A percentile compares a stretch with the other conserved stretches of the same genome.
Conservation (phyloP, 1,139 yeast genomes). For the Tardiomyces blankii region DNA sequence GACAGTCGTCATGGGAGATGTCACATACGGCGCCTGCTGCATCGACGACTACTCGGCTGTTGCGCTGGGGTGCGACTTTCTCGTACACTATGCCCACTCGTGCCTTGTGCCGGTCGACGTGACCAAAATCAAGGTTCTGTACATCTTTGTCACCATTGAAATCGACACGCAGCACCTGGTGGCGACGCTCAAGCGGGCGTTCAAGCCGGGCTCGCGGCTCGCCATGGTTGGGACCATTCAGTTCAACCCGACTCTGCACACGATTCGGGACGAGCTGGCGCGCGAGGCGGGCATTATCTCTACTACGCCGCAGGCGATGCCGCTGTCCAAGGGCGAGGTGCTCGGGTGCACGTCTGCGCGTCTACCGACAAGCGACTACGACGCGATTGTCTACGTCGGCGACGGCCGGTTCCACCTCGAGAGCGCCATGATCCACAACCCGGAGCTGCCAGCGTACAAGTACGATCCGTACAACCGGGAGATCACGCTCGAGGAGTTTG, state of each 20-base stretch:
- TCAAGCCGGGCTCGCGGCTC: slow-evolving; percentile 46
- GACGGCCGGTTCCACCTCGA: slow-evolving; percentile 96
- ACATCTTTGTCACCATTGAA: slow-evolving; percentile 89
- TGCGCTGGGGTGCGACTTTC: slow-evolving; percentile 81
- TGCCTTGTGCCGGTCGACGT: slow-evolving; percentile 93
- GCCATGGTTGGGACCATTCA: slow-evolving; percentile 95
- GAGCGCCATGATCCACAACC: slow-evolving; percentile 95
- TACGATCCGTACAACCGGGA: slow-evolving; percentile 92
- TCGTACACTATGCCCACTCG: slow-evolving; percentile 95
- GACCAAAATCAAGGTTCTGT: slow-evolving; percentile 78
- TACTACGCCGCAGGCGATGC: slow-evolving; percentile 84
- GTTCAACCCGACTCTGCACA: slow-evolving; percentile 88
- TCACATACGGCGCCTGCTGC: slow-evolving; percentile 97
- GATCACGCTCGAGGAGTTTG: slow-evolving; percentile 81
- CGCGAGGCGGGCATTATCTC: slow-evolving; percentile 27
- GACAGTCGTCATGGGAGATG: slow-evolving; percentile 96
- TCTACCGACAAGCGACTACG: slow-evolving; percentile 47
- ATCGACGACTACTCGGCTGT: slow-evolving; percentile 94
- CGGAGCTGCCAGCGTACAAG: slow-evolving; percentile 79
- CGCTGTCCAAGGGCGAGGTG: slow-evolving; percentile 91
- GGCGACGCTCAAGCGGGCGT: slow-evolving; percentile 64
- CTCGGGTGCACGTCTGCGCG: slow-evolving; percentile 92
- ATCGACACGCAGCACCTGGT: slow-evolving; percentile 77
- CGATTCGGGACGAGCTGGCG: slow-evolving; percentile 45
- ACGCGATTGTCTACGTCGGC: slow-evolving; percentile 85